Evolutionary conservation across 2,329 filamentous ascomycete species (phyloP).

Genomic region (Penicillium griseofulvum): DNA sequence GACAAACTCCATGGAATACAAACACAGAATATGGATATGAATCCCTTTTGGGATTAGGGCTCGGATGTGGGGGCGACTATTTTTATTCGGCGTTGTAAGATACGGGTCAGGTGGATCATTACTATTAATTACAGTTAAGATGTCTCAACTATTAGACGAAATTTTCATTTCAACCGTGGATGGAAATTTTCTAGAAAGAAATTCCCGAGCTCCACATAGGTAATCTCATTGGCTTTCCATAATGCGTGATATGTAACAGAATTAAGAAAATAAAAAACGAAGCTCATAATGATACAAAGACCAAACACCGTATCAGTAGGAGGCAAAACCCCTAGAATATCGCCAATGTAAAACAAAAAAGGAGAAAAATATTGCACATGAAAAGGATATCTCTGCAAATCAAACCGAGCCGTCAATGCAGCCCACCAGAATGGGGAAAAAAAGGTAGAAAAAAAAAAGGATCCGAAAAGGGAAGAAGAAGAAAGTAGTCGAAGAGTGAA

Average conservation of each 20-base stretch:
- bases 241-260: neutral
- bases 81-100: neutral
- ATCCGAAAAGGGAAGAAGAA: neutral
- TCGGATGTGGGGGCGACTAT: neutral
- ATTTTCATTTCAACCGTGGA: neutral
- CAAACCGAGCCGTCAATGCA: neutral
- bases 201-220: neutral
- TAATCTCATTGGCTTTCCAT: neutral
- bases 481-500: too few species aligned
- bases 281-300: neutral
- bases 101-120: neutral
- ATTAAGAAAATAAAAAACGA: neutral
- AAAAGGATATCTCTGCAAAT: constrained; percentile 10
- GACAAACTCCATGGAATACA: neutral
- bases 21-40: neutral
- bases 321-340: neutral
- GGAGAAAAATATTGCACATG: neutral
- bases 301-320: neutral
- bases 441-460: neutral
- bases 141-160: neutral
- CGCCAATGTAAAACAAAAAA: constrained; percentile 5
- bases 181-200: neutral
- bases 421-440: neutral
- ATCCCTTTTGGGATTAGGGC: neutral
- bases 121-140: too few species aligned